Evolutionary conservation across 2,329 filamentous ascomycete species (phyloP), one percentile per base, ranked within the genome.

Genomic region (Coniella lustricola): DNA sequence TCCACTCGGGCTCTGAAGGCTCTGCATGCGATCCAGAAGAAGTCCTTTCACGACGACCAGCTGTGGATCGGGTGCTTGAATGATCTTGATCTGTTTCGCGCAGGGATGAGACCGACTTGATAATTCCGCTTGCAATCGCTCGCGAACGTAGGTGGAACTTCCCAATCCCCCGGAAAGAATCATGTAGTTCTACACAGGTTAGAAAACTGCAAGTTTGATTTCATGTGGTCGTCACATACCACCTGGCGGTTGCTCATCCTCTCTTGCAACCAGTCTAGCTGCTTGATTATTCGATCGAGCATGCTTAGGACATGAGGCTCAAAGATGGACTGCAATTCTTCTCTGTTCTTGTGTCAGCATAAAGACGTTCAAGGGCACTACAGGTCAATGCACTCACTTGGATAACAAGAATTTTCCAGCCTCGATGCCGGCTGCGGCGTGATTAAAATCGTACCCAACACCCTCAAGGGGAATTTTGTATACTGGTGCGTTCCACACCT

Each of bases 41-140:
- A 77, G 59, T 0, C 76, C 75, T 51, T 75, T 74, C 39, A 75
- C 74, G 1, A 79, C 74, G 5, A 75, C 73, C 0, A 79, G 70
- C 47, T 77, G 74, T 0, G 75, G 75, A 39, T 79, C 75, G 8
- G 71, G 69, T 1, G 67, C 69, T 8, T 68, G 68, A 3, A 73
- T 52, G 13, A 73, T 67, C 22, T 63, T 59, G 22, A 68, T 58
- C 5, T 62, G 54, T 10, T 53, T 54, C 4, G 67, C 64, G 44
- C 62, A 68, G 3, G 62, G 60, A 40, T 71, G 68, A 2, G 59
- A 58, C 8, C 60, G 57, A 4, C 43, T 58, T 20, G 50, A 46
- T 37, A 72, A 62, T 2, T 62, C 58, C n/a, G 66, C 56, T 37
- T 71, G 62, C 2, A 74, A 60, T n/a, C 61, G 58, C 20, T 70